Evolutionary conservation across 2,329 filamentous ascomycete genomes (phyloP), one percentile per base, ranked within the genome.

Genomic region (Diaporthe sp.): DNA sequence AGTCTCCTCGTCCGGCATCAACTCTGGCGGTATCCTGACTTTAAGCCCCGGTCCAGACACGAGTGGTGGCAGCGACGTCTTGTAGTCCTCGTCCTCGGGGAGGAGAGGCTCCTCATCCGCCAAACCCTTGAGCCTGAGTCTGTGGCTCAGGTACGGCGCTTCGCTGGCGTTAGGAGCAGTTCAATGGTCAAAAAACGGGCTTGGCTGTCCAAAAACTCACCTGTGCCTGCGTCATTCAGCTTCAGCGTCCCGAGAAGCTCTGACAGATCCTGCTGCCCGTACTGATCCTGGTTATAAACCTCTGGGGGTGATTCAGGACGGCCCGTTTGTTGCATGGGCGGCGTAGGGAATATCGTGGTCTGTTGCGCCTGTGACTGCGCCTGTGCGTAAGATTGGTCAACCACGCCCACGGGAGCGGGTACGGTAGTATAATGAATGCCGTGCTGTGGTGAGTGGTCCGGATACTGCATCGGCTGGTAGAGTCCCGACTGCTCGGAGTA

Each of bases 1-100:
- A 47, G 94, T 94, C 58, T 95, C 92, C 42, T 98, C 95, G 40
- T 93, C 90, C 1, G 96, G 96, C 95, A 98, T 98, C 80, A 98
- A 89, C 80, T 97, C 95, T 0, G 94, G 94, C 0, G 96, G 97
- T 76, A 98, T 98, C 47, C 95, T 91, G 74, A 98, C 93, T 74
- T 93, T 95, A 30, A 92, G 88, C 67, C 95, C 95, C 10, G 94
- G 90, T 12, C 92, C 90, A 9, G 89, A 89, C 22, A 90, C 89
- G 45, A 93, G 89, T 17, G 91, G 90, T 45, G 95, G 95, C 12
- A 97, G 83, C 40, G 89, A 84, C 58, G 91, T 90, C 78, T 95
- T 93, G 75, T 89, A 92, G 74, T 98, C 93, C 75, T 96, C 94
- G 33, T 90, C 86, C 15, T 92, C 94, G 75, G 94, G 92, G 45